A percentile compares a stretch with the other conserved stretches of the same genome.
phyloP scores from a whole-genome alignment of 192 early-diverging fungal genomes.

The Umbelopsis vinacea region DNA sequence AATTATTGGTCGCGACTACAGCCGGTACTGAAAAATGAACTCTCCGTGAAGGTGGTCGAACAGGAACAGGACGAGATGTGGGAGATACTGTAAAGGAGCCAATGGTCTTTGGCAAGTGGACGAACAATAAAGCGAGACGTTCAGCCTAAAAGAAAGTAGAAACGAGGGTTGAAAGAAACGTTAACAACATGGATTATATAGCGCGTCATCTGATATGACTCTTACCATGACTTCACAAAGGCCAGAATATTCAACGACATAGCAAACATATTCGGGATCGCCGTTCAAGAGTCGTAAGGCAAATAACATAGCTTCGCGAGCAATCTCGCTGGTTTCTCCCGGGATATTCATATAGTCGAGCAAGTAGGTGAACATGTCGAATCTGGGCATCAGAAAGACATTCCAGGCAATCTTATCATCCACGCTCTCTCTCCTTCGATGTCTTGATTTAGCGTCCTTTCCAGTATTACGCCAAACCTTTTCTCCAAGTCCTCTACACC shows the following conservation, averaged over 20 bases:
- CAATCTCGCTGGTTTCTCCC: conserved; percentile 47
- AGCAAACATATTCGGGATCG: conserved; percentile 45
- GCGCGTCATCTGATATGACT: not conserved
- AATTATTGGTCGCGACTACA: conserved; percentile 39
- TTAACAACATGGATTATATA: not conserved
- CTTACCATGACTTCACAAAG: conserved; percentile 47
- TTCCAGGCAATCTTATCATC: conserved; percentile 43
- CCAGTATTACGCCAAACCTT: conserved; percentile 40
- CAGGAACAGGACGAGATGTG: conserved; percentile 35
- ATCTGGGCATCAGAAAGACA: conserved; percentile 43
- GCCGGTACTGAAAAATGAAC: conserved; percentile 43
- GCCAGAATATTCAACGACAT: conserved; percentile 46
- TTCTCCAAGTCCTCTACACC: conserved; percentile 46
- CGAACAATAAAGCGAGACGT: conserved; percentile 36
- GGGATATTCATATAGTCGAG: conserved; percentile 48
- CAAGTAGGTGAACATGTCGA: conserved; percentile 44
- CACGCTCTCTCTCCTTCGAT: conserved; percentile 36
- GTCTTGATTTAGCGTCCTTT: conserved; percentile 36
- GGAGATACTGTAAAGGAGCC: conserved; percentile 36
- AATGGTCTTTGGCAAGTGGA: conserved; percentile 39
- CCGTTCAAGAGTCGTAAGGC: conserved; percentile 39
- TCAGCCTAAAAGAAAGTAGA: conserved; percentile 30
- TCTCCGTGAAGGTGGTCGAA: conserved; percentile 28
- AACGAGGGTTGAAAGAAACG: no score
- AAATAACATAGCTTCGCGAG: conserved; percentile 46